Evolutionary conservation across 2,329 filamentous ascomycete genomes (phyloP), one percentile per base, ranked within the genome.

Genomic region (Claviceps cyperi): DNA sequence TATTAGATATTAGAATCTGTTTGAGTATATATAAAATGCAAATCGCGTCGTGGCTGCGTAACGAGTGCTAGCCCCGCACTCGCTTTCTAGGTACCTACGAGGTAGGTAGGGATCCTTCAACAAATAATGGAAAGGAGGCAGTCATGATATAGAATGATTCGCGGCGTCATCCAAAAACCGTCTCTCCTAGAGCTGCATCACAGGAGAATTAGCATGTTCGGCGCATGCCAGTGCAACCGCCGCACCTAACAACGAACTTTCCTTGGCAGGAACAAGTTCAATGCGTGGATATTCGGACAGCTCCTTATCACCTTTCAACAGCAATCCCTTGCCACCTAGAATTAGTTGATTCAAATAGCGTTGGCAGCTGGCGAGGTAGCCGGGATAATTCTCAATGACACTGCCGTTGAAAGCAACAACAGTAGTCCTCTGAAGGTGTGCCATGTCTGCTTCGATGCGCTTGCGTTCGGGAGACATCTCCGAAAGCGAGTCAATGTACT

Each of bases 341-440:
- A 80, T 73, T 8, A 90, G 67, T 39, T 71, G 67, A 58, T 87
- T 71, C 45, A 90, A 66, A 56, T 80, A 80, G 5, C 61, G 61
- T 62, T 90, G 84, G 58, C 81, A 82, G 41, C 68, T 72, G 35
- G 64, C 65, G 21, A 76, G 69, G 63, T 88, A 91, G 7, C 71
- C 69, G 0, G 86, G 84, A 60, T 90, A 91, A 57, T 83, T 81
- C 65, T 90, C 84, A 48, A 90, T 81, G 47, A 91, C 84, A 28
- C 81, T 84, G 43, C 86, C 86, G 60, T 87, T 89, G 65, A 83
- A 90, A 3, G 83, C 83, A n/a, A 91, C 83, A n/a, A 91, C 78
- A 2, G 77, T 73, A 3, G 77, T 80, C 50, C 68, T 66, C 36
- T 62, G 60, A 7, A 74, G 60, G 40, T 69, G 60, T 43, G 68